phyloP scores from a whole-genome alignment of 2,329 filamentous ascomycete genomes.

The Pochonia chlamydosporia region DNA sequence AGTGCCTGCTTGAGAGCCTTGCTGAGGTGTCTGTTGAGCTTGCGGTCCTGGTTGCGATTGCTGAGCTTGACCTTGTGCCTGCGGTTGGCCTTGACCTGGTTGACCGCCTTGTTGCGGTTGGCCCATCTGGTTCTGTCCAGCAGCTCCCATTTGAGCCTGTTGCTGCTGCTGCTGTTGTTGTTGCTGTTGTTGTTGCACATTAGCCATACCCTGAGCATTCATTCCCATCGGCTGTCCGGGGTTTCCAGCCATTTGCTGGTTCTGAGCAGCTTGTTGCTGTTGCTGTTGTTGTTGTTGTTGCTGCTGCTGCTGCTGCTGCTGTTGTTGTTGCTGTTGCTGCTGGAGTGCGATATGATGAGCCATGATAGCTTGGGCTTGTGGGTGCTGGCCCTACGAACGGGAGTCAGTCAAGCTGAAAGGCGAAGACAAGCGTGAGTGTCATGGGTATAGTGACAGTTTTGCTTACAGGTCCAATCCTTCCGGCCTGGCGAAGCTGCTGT shows the following conservation, averaged over 20 bases:
- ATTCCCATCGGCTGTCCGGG: conserved; percentile 43
- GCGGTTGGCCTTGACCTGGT: conserved; percentile 25
- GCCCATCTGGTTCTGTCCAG: conserved; percentile 12
- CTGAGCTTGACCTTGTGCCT: conserved; percentile 26
- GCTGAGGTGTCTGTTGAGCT: conserved; percentile 29
- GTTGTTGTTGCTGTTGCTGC: conserved; percentile 32
- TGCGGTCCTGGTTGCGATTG: conserved; percentile 35
- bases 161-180: too few relatives aligned
- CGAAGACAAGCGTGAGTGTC: neutral
- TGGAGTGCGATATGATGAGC: conserved; percentile 44
- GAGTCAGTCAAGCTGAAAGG: neutral
- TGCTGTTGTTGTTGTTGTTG: conserved; percentile 31
- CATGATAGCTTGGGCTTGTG: conserved; percentile 33
- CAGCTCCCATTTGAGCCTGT: conserved; percentile 11
- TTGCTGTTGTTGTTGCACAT: conserved; percentile 27
- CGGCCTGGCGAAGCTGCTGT: conserved; percentile 40
- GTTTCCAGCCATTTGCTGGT: conserved; percentile 34
- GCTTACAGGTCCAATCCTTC: conserved; percentile 37
- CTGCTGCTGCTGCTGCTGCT: conserved; percentile 32
- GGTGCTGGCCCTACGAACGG: conserved; percentile 20
- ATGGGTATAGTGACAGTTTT: neutral
- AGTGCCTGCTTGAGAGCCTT: conserved; percentile 10
- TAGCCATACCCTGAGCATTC: conserved; percentile 40
- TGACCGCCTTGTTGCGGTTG: conserved; percentile 15
- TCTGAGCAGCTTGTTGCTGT: conserved; percentile 27